Conservation (phyloP, 805 yeast species). For the Babjeviella inositovora region DNA sequence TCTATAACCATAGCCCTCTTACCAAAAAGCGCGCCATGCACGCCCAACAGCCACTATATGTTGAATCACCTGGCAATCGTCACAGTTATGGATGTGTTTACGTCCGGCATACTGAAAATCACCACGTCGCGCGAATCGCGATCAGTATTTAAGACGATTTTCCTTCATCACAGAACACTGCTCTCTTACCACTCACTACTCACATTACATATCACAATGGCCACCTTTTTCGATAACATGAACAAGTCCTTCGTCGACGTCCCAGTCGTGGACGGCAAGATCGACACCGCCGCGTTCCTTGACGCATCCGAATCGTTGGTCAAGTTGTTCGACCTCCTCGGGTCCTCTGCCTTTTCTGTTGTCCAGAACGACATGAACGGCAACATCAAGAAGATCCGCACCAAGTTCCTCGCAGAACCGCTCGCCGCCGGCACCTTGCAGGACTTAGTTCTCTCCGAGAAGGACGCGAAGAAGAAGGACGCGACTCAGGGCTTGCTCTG, state of each 20-base stretch:
- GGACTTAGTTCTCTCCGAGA: slow-evolving; percentile 62
- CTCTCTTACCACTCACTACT: slow-evolving; percentile 1
- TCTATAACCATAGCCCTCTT: no score
- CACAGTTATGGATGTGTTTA: no score
- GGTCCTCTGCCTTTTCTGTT: slow-evolving; percentile 71
- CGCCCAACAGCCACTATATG: no score
- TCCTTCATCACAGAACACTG: slow-evolving; percentile 2
- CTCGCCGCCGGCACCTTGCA: slow-evolving; percentile 53
- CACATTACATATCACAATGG: slow-evolving; percentile 18
- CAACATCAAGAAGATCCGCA: slow-evolving; percentile 61
- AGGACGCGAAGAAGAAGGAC: slow-evolving; percentile 45
- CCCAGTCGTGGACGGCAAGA: slow-evolving; percentile 41
- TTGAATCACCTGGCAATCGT: no score
- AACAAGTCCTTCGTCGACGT: slow-evolving; percentile 66
- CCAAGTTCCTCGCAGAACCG: slow-evolving; percentile 51
- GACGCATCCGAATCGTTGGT: slow-evolving; percentile 78
- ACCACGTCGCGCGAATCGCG: no score
- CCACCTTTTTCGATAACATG: slow-evolving; percentile 72
- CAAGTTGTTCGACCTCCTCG: slow-evolving; percentile 65
- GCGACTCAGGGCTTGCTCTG: slow-evolving; percentile 88
- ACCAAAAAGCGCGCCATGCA: no score
- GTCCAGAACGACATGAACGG: slow-evolving; percentile 86
- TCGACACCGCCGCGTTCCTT: slow-evolving; percentile 61
- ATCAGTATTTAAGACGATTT: no score
- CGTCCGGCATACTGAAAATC: no score